Conservation (phyloP, 371 early-diverging fungal species). For the Entomophthora muscae region DNA sequence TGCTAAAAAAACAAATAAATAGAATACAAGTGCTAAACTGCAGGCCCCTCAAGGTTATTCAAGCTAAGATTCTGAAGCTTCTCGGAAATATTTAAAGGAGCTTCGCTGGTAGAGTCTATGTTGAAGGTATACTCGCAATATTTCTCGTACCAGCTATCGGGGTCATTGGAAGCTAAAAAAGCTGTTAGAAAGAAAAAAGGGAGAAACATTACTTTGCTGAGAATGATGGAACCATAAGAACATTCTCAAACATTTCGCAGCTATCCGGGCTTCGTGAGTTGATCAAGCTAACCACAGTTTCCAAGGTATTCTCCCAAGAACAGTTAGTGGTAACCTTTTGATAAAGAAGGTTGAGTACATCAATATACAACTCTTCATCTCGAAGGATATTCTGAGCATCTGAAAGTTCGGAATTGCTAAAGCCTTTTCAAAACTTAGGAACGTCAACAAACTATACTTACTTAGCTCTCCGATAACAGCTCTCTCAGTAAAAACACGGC, state of each 20-base stretch:
- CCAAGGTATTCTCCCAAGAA: neutral
- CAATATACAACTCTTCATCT: neutral
- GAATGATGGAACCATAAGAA: neutral
- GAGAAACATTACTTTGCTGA: neutral
- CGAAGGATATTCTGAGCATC: neutral
- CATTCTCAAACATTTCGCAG: neutral
- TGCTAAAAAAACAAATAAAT: neutral
- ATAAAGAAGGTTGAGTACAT: neutral
- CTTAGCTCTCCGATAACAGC: neutral
- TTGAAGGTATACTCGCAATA: neutral
- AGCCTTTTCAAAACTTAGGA: neutral
- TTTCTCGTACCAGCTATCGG: neutral
- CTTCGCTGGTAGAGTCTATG: neutral
- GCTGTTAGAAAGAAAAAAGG: no score
- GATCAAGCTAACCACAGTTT: neutral
- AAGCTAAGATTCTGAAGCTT: neutral
- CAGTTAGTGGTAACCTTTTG: neutral
- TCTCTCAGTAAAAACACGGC: neutral
- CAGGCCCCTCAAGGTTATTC: neutral
- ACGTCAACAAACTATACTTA: neutral
- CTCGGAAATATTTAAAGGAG: neutral
- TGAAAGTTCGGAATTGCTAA: neutral
- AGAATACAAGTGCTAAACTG: neutral
- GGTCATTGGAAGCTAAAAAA: neutral
- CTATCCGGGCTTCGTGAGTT: neutral